These are phyloP conservation scores for Lentinula detonsa DNA, from an alignment of 768 basidiomycete genomes.

Conservation along the genomic window DNA sequence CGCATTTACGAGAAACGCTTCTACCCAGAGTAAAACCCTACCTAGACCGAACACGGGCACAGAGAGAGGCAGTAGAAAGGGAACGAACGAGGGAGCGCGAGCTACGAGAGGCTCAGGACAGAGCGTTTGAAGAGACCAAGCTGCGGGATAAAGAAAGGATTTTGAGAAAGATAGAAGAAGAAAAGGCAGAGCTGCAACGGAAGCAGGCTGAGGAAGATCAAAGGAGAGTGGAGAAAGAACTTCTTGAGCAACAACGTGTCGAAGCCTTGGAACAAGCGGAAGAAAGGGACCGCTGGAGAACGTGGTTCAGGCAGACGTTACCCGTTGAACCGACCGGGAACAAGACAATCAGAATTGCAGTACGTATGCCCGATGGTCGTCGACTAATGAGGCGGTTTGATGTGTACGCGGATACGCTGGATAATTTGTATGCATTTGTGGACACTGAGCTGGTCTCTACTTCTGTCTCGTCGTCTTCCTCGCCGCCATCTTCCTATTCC, in stretches of 20 bases:
- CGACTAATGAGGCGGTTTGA: conserved; percentile 56
- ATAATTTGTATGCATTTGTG: conserved; percentile 66
- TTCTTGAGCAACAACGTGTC: conserved; percentile 28
- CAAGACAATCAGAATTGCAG: conserved; percentile 26
- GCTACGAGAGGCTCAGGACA: conserved; percentile 77
- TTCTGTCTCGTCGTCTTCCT: conserved; percentile 28
- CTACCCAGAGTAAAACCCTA: conserved; percentile 79
- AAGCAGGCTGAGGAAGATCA: conserved; percentile 28
- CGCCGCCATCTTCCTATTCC: conserved; percentile 14
- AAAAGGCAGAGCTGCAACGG: conserved; percentile 24
- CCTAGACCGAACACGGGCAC: conserved; percentile 54
- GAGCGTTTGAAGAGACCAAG: conserved; percentile 64
- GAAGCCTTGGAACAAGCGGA: conserved; percentile 18
- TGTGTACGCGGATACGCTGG: conserved; percentile 37
- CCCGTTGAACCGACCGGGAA: neutral
- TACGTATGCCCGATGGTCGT: conserved; percentile 51
- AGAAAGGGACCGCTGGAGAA: conserved; percentile 22
- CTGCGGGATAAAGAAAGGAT: conserved; percentile 66
- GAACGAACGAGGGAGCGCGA: conserved; percentile 49
- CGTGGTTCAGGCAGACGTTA: neutral
- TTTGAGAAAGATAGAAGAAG: conserved; percentile 43
- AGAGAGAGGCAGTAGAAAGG: conserved; percentile 41
- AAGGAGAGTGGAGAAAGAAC: conserved; percentile 20
- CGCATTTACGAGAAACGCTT: conserved; percentile 65
- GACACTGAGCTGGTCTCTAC: conserved; percentile 54